phyloP scores from a whole-genome alignment of 441 rosid species.

The Erodium moschatum region DNA sequence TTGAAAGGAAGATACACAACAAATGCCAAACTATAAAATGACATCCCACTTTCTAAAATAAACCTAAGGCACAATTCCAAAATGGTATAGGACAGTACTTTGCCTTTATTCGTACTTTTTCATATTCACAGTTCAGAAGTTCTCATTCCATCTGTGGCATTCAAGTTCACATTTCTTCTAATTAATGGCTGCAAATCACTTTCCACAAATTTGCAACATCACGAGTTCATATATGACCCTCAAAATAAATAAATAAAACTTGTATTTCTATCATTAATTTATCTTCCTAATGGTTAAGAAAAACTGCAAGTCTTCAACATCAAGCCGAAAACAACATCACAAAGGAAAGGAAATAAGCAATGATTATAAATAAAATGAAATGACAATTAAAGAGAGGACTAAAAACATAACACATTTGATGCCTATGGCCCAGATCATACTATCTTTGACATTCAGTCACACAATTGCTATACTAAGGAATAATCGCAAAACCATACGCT shows the following conservation, averaged over 20 bases:
- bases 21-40: neutral
- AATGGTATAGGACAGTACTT: neutral
- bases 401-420: no score
- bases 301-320: no score
- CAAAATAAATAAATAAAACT: neutral
- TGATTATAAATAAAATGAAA: neutral
- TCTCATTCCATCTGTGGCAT: neutral
- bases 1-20: neutral
- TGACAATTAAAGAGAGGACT: no score
- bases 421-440: no score
- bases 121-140: neutral
- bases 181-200: neutral
- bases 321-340: neutral
- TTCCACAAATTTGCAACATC: neutral
- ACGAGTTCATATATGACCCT: neutral
- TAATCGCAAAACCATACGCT: no score
- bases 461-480: no score
- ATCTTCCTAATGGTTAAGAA: neutral
- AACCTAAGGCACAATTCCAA: neutral
- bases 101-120: neutral
- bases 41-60: neutral
- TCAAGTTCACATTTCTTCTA: neutral
- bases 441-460: no score
- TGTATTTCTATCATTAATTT: neutral
- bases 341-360: neutral